A percentile compares a stretch with the other conserved stretches of the same genome.
These are phyloP conservation scores for Penstemon barbatus DNA, from an alignment of 257 asterid species.

Conservation along the genomic window DNA sequence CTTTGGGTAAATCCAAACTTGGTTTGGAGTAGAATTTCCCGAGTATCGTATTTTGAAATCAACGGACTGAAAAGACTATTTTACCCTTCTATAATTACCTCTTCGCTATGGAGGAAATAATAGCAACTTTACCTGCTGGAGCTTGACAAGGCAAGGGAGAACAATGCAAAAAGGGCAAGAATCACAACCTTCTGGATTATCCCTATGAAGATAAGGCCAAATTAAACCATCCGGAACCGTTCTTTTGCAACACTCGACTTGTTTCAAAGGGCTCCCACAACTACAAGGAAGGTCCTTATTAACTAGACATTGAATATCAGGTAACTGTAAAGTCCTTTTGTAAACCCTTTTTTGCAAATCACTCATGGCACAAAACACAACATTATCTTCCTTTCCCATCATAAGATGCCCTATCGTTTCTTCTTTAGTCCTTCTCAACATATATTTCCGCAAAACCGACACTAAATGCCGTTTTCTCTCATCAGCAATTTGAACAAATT, in stretches of 20 bases:
- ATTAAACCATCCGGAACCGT: slow-evolving; percentile 73
- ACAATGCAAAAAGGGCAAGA: slow-evolving; percentile 96
- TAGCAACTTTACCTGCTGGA: slow-evolving; percentile 65
- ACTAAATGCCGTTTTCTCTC: slow-evolving; percentile 81
- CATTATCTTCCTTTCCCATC: slow-evolving; percentile 97
- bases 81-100: too few relatives aligned
- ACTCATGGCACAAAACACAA: slow-evolving; percentile 93
- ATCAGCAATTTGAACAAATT: slow-evolving; percentile 72
- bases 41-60: too few relatives aligned
- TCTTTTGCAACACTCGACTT: slow-evolving; percentile 83
- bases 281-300: slow-evolving; percentile 87
- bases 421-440: slow-evolving; percentile 94
- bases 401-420: slow-evolving; percentile 97
- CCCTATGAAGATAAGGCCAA: slow-evolving; percentile 91
- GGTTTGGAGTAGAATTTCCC: too few relatives aligned
- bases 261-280: slow-evolving; percentile 96
- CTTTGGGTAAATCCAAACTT: too few relatives aligned
- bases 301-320: slow-evolving; percentile 84
- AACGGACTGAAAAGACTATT: too few relatives aligned
- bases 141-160: slow-evolving; percentile 92
- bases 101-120: too few relatives aligned
- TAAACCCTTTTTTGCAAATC: slow-evolving; percentile 87
- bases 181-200: slow-evolving; percentile 89
- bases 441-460: slow-evolving; percentile 63
- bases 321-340: slow-evolving; percentile 71